Evolutionary conservation across 2,329 filamentous ascomycete genomes (phyloP).

Genomic region (Microsporum ferrugineum): DNA sequence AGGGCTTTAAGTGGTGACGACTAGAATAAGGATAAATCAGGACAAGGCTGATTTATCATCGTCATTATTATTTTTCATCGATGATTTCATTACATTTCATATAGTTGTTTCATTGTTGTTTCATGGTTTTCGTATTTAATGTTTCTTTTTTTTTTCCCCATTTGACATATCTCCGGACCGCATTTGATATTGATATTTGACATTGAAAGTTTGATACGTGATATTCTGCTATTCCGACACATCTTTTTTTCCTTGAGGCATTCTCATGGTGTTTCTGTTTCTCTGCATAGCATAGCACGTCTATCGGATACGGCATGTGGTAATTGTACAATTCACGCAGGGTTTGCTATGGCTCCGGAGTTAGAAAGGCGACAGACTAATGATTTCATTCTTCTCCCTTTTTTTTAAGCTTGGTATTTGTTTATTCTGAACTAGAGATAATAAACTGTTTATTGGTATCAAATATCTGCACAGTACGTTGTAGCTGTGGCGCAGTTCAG

Average conservation of each 20-base stretch:
- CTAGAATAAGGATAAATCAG: neutral
- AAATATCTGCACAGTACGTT: too few relatives aligned
- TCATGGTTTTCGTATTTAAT: neutral
- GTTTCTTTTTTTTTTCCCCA: neutral
- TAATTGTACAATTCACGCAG: slow-evolving; percentile 5
- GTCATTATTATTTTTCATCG: neutral
- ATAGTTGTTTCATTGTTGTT: neutral
- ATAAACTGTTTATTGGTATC: too few relatives aligned
- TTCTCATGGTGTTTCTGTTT: neutral
- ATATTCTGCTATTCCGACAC: neutral
- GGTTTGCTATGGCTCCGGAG: slow-evolving; percentile 1
- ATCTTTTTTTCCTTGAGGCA: neutral
- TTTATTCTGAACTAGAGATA: too few relatives aligned
- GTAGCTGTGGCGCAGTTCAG: too few relatives aligned
- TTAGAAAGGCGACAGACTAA: neutral
- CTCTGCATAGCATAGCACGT: slow-evolving; percentile 2
- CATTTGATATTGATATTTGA: neutral
- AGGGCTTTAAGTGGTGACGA: neutral
- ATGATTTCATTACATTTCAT: neutral
- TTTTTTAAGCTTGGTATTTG: neutral
- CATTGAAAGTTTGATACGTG: neutral
- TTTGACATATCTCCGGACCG: neutral
- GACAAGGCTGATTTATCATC: neutral
- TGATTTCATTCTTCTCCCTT: neutral
- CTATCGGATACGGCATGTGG: neutral